Evolutionary conservation across 2,329 filamentous ascomycete genomes (phyloP), one percentile per base, ranked within the genome.

Genomic region (Verticillium nubilum): DNA sequence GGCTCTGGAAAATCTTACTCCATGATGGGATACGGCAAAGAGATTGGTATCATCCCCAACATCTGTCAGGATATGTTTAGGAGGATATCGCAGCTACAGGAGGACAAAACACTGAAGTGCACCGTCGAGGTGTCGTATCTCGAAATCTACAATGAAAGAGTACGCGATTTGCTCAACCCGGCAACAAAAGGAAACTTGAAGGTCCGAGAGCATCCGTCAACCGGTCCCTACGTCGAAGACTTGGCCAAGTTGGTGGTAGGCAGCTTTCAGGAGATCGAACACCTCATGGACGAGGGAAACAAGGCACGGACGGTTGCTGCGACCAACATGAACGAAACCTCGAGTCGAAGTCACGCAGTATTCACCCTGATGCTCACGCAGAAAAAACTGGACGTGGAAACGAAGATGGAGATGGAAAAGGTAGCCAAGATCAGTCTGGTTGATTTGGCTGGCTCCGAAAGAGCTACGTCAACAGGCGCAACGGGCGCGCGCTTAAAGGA

Each of bases 241-340:
- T 81, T 99, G 68, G 93, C 96, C 63, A 98, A 99, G 74, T 78
- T 99, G 61, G 91, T 95, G 1, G 95, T 99, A 47, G 86, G 92
- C 66, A 94, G 92, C 61, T 98, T 99, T 72, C 83, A 89, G 58
- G 96, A 99, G 72, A 98, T 99, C 66, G 95, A 99, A 70, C 88
- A 97, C 71, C 78, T 99, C 68, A 99, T 99, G 95, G 95, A 99
- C 71, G 94, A 98, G 76, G 95, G 95, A 69, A 99, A 99, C 80
- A 99, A 99, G 77, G 95, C 95, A 33, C 85, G 95, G 80, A 99
- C 95, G 0, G 95, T 99, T 42, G 95, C 95, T 3, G 95, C 95
- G 7, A 99, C 95, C 42, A 99, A 98, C 83, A 99, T 99, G 95
- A 99, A 99, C 80, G 95, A 98, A 76, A 99, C 96, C 0, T 97